Evolutionary conservation across 2,329 filamentous ascomycete genomes (phyloP), one percentile per base, ranked within the genome.

Genomic region (Huntiella decipiens): DNA sequence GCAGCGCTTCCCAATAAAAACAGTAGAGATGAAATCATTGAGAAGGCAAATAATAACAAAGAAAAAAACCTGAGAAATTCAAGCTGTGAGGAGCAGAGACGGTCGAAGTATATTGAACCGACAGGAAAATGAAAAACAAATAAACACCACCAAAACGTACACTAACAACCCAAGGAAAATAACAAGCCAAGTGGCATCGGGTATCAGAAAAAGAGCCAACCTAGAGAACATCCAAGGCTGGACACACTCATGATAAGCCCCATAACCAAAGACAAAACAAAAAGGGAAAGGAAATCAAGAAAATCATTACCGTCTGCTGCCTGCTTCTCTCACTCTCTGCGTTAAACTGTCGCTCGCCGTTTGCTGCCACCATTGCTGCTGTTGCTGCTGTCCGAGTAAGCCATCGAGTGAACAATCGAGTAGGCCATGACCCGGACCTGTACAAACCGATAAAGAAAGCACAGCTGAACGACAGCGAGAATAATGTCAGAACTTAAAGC

Each of bases 31-130:
- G 22, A 28, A 16, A 39, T 17, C 16, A 39, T 19, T 13, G 15
- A 33, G 17, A 31, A 6, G 22, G 17, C 16, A 28, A 33, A 36
- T 8, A 43, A 43, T 35, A 28, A 53, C 54, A 56, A 55, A 56
- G 47, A 54, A 58, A 58, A 56, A 54, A 55, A 44, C 37, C 51
- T 38, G 17, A 49, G 45, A 45, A 48, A 48, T 46, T 39, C 38
- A 51, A 48, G 49, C 51, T 46, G 46, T 45, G 48, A 28, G 40
- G 17, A 46, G 37, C 31, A 40, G 35, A 32, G 38, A 37, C 28
- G 12, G 47, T 47, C 17, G 41, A 52, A 52, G 45, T 53, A 44
- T 38, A 36, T 12, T 17, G 47, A 35, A 43, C 22, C 52, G 44
- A 48, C 37, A 42, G 17, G 44, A 48, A 48, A 49, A 46, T 41